These are phyloP conservation scores for Cronartium ribicola DNA, from an alignment of 1,284 basidiomycete genomes.

Conservation along the genomic window DNA sequence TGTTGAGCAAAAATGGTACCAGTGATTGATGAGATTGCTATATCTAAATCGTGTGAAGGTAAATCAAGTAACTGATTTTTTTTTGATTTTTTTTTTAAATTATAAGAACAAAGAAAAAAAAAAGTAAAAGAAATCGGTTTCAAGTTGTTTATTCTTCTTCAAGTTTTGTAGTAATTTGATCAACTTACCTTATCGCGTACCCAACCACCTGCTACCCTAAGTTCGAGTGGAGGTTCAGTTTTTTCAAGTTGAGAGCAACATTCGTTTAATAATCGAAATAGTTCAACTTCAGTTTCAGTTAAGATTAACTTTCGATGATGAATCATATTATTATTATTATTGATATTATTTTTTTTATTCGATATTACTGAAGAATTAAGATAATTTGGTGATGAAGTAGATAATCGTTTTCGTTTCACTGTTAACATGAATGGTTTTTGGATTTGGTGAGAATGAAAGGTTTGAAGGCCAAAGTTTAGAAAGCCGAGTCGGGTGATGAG, in stretches of 20 bases:
- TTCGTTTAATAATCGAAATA: constrained; percentile 4
- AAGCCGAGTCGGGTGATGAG: too few relatives aligned
- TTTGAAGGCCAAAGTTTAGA: too few relatives aligned
- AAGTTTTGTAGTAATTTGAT: neutral
- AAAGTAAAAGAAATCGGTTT: too few relatives aligned
- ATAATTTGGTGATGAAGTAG: too few relatives aligned
- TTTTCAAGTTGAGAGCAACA: neutral
- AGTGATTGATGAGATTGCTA: constrained; percentile 79
- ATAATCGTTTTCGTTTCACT: too few relatives aligned
- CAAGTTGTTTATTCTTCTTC: too few relatives aligned
- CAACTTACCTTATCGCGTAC: constrained; percentile 84
- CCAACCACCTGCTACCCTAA: constrained; percentile 87
- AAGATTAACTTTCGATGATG: too few relatives aligned
- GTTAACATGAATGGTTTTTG: too few relatives aligned
- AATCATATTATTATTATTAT: too few relatives aligned
- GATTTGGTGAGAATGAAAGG: too few relatives aligned
- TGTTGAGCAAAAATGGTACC: constrained; percentile 82
- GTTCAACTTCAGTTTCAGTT: constrained; percentile 6
- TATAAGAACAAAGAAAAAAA: constrained; percentile 16
- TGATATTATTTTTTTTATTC: too few relatives aligned
- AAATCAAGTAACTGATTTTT: constrained; percentile 68
- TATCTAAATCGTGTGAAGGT: constrained; percentile 86
- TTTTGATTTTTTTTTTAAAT: neutral
- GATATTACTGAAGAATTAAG: too few relatives aligned
- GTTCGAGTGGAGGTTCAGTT: neutral